Evolutionary conservation across 2,329 filamentous ascomycete genomes (phyloP).

Genomic region (Cordyceps cateniannulata): DNA sequence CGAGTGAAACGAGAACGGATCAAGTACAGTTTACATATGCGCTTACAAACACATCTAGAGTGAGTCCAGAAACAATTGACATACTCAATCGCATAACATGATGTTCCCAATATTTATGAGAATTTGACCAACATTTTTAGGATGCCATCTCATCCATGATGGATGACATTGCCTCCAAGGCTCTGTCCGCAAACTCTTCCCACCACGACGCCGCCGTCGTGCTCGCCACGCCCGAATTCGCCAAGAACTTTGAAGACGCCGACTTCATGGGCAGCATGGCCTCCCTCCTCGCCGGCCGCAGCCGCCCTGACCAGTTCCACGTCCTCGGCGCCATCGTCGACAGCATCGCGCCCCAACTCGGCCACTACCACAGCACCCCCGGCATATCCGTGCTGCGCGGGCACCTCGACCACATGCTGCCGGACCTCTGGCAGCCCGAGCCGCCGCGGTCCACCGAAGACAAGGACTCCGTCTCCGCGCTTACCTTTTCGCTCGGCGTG

Average conservation of each 20-base stretch:
- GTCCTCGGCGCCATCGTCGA: conserved; percentile 52
- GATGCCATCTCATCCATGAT: conserved; percentile 16
- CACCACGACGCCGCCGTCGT: conserved; percentile 39
- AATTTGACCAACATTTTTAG: conserved; percentile 16
- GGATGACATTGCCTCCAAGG: conserved; percentile 17
- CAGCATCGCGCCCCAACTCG: conserved; percentile 35
- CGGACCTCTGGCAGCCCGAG: conserved; percentile 35
- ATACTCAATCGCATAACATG: too few relatives aligned
- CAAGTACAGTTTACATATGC: conserved; percentile 12
- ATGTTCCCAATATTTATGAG: conserved; percentile 14
- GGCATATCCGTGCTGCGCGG: conserved; percentile 50
- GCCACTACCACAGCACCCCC: conserved; percentile 24
- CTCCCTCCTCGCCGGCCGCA: conserved; percentile 38
- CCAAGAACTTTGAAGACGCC: conserved; percentile 40
- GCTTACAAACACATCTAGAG: conserved; percentile 6
- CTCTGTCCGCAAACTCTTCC: conserved; percentile 23
- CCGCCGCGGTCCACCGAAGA: conserved; percentile 23
- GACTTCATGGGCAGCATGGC: conserved; percentile 37
- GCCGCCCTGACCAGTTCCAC: conserved; percentile 33
- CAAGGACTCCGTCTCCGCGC: conserved; percentile 30
- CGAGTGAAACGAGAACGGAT: not conserved
- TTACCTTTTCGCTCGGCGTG: conserved; percentile 35
- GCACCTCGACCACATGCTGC: conserved; percentile 33
- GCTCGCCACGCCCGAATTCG: conserved; percentile 42
- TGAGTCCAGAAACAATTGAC: not conserved